Conservation (phyloP, 164 flowering plant genomes). For the Annona squamosa region DNA sequence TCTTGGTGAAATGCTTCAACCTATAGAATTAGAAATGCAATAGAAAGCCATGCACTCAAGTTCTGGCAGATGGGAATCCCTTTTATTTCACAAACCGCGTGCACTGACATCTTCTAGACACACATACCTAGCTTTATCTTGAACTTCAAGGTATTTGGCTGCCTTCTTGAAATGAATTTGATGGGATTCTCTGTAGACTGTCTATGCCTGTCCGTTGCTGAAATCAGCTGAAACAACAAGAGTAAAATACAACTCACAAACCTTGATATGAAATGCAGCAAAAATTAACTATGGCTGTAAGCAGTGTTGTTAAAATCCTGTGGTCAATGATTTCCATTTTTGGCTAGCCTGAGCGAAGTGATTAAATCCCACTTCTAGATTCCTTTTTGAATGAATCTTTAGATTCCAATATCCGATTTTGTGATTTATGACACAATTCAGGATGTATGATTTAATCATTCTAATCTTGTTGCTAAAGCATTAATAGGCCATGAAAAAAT, state of each 20-base stretch:
- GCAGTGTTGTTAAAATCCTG: background rate
- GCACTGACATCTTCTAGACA: background rate
- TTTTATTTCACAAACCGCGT: background rate
- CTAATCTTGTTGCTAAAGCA: no score
- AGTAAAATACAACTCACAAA: constrained; percentile 1
- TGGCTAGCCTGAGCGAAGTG: no score
- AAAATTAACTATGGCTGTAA: background rate
- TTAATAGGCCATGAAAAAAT: no score
- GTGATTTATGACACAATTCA: no score
- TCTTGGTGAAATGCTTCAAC: no score
- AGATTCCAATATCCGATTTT: no score
- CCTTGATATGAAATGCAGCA: background rate
- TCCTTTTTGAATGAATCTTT: no score
- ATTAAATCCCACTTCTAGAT: no score
- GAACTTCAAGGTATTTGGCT: constrained; percentile 60
- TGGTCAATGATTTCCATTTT: no score
- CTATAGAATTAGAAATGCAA: no score
- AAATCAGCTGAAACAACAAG: constrained; percentile 63
- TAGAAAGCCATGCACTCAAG: background rate
- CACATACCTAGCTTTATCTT: constrained; percentile 82
- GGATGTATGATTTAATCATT: no score
- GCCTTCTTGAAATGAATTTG: constrained; percentile 78
- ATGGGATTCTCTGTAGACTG: constrained; percentile 89
- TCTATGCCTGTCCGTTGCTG: constrained; percentile 81
- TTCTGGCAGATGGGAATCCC: background rate